Evolutionary conservation across 306 rosid species (phyloP).

Genomic region (Argentina anserina): DNA sequence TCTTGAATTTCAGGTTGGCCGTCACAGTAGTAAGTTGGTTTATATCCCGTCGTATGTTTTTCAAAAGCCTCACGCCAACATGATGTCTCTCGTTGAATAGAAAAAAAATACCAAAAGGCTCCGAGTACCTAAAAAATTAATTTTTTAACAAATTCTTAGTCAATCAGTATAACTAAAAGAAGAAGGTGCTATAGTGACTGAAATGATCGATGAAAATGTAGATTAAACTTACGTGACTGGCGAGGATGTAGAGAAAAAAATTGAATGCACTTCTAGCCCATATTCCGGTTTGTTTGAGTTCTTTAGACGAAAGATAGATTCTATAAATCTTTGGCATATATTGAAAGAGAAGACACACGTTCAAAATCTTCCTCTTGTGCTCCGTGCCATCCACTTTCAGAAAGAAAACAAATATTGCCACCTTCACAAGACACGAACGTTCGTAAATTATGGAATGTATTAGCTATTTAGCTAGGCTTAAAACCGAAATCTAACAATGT

Average conservation of each 20-base stretch:
- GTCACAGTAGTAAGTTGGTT: background rate
- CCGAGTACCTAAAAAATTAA: slow-evolving; percentile 22
- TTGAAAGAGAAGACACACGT: slow-evolving; percentile 18
- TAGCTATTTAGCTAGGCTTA: background rate
- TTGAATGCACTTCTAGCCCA: slow-evolving; percentile 22
- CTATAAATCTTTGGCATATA: slow-evolving; percentile 26
- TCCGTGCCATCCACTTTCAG: slow-evolving; percentile 11
- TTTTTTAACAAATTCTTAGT: background rate
- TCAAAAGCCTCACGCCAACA: slow-evolving; percentile 14
- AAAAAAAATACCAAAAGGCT: slow-evolving; percentile 31
- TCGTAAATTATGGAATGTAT: background rate
- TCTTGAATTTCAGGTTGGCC: background rate
- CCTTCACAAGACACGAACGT: background rate
- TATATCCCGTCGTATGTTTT: background rate
- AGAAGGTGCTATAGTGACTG: background rate
- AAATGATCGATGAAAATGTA: background rate
- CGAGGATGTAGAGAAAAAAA: slow-evolving; percentile 27
- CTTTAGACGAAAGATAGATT: slow-evolving; percentile 17
- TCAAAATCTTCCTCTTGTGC: background rate
- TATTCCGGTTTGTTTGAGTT: slow-evolving; percentile 22
- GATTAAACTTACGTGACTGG: slow-evolving; percentile 29
- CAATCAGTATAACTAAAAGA: background rate
- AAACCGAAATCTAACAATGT: background rate
- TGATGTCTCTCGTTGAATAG: slow-evolving; percentile 20
- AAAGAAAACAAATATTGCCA: slow-evolving; percentile 3